Evolutionary conservation across 2,329 filamentous ascomycete genomes (phyloP).

Genomic region (Cercospora citrullina): DNA sequence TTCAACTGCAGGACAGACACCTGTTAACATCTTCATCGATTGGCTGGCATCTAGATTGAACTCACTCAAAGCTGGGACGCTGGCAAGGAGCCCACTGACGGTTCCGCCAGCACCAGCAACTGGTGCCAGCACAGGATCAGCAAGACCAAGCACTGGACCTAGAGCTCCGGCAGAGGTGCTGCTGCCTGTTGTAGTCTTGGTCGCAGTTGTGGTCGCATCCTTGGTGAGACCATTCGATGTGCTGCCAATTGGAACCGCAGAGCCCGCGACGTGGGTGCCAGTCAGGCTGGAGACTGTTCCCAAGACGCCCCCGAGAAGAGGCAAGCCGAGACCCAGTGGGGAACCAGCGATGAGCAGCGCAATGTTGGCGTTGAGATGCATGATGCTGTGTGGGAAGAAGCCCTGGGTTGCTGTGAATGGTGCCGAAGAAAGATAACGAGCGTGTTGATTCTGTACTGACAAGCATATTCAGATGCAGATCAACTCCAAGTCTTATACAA

Average conservation of each 20-base stretch:
- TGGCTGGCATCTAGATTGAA: neutral
- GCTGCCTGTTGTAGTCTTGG: neutral
- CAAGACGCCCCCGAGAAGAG: constrained; percentile 6
- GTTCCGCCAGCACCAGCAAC: constrained; percentile 7
- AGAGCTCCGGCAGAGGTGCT: constrained; percentile 5
- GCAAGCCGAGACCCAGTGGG: neutral
- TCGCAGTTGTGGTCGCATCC: neutral
- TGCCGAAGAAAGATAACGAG: neutral
- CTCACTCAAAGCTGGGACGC: constrained; percentile 10
- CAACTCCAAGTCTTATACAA: neutral
- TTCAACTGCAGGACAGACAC: neutral
- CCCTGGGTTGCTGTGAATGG: neutral
- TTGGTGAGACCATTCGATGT: neutral
- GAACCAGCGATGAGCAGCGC: constrained; percentile 1
- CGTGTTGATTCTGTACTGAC: neutral
- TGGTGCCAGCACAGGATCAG: neutral
- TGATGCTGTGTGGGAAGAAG: neutral
- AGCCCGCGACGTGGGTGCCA: constrained; percentile 4
- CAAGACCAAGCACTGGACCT: neutral
- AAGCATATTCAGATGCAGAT: neutral
- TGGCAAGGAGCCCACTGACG: constrained; percentile 6
- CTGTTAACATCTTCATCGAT: neutral
- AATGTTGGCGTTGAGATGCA: constrained; percentile 2
- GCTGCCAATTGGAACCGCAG: neutral
- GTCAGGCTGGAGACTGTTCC: constrained; percentile 1